Evolutionary conservation across 2,329 filamentous ascomycete genomes (phyloP).

Genomic region (Raffaelea ambrosiae): DNA sequence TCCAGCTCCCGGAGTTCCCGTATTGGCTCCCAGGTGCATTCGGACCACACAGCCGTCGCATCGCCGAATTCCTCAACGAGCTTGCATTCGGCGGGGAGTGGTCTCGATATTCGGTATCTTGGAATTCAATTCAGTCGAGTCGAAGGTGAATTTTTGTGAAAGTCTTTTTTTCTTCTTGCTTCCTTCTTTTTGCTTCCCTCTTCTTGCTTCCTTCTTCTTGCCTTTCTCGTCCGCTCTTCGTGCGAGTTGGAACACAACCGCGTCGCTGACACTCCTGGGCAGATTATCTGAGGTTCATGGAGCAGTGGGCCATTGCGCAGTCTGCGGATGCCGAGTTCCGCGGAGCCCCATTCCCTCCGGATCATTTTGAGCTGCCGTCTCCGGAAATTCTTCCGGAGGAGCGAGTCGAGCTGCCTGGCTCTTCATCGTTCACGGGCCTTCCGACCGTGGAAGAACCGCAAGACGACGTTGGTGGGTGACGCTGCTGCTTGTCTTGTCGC

Average conservation of each 20-base stretch:
- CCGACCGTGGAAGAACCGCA: constrained; percentile 21
- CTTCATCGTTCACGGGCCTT: constrained; percentile 13
- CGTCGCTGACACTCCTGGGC: constrained; percentile 4
- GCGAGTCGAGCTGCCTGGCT: constrained; percentile 12
- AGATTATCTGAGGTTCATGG: constrained; percentile 39
- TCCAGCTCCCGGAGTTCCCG: constrained; percentile 7
- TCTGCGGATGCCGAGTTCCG: constrained; percentile 36
- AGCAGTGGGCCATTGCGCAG: constrained; percentile 37
- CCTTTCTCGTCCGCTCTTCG: too few species aligned
- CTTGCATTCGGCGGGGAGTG: constrained; percentile 14
- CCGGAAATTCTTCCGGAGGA: constrained; percentile 31
- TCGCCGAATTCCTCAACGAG: constrained; percentile 6
- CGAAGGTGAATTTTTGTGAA: constrained; percentile 34
- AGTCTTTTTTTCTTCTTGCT: background rate
- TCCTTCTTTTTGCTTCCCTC: background rate
- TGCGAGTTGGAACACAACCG: too few species aligned
- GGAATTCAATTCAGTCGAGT: constrained; percentile 40
- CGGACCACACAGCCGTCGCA: constrained; percentile 6
- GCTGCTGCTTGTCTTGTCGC: too few species aligned
- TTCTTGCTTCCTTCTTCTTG: constrained; percentile 3
- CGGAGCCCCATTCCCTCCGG: constrained; percentile 34
- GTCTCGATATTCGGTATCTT: constrained; percentile 37
- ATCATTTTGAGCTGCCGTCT: constrained; percentile 38
- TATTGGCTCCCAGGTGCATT: constrained; percentile 9
- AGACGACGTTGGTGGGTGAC: constrained; percentile 8